phyloP scores from a whole-genome alignment of 108 stramenopile species.

The Skeletonema tropicum region DNA sequence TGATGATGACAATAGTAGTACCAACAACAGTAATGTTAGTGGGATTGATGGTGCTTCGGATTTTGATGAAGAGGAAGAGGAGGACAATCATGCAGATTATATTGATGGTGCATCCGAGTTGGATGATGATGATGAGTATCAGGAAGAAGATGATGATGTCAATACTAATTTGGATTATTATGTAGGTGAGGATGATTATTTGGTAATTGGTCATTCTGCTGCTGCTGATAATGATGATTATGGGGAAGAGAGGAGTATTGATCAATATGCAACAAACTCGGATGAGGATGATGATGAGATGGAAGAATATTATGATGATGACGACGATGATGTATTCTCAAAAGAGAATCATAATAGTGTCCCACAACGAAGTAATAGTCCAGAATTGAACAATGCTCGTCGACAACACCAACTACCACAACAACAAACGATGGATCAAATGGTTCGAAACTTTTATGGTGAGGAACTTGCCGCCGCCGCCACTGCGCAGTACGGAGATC shows the following conservation, averaged over 20 bases:
- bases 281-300: background rate
- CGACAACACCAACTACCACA: background rate
- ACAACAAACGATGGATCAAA: background rate
- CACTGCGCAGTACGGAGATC: background rate
- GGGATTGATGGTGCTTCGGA: background rate
- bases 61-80: background rate
- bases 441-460: background rate
- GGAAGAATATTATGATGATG: constrained; percentile 10
- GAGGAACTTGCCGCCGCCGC: background rate
- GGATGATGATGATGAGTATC: background rate
- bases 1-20: background rate
- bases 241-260: background rate
- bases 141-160: background rate
- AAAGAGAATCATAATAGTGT: background rate
- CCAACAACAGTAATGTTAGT: background rate
- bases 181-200: background rate
- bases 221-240: too few species aligned
- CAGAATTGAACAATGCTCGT: constrained; percentile 2
- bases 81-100: background rate
- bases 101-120: constrained; percentile 2
- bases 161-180: background rate
- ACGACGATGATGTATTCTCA: background rate
- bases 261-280: background rate
- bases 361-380: constrained; percentile 2
- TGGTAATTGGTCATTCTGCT: background rate